Conservation (phyloP, 2,329 filamentous ascomycete genomes). For the Pseudocercospora pini-densiflorae region DNA sequence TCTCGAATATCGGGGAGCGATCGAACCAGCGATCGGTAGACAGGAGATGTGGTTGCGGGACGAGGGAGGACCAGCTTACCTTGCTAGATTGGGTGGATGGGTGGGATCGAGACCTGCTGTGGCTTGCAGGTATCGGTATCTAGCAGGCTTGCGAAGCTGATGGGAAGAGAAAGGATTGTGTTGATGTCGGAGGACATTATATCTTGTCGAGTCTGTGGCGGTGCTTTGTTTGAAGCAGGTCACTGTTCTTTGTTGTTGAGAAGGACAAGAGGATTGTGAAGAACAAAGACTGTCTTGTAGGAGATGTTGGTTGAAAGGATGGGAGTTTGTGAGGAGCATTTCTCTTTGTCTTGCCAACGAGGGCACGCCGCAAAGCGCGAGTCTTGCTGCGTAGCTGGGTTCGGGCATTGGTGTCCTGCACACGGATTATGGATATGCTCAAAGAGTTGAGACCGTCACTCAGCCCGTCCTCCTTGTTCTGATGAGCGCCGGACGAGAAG, state of each 20-base stretch:
- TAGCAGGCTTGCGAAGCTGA: background rate
- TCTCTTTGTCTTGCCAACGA: no score
- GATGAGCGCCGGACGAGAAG: no score
- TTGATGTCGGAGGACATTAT: background rate
- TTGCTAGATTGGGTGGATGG: background rate
- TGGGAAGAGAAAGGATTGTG: background rate
- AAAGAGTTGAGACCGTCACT: no score
- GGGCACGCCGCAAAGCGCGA: no score
- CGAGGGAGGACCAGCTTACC: constrained; percentile 8
- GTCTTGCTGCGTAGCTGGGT: no score
- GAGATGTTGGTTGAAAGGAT: background rate
- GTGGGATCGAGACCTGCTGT: background rate
- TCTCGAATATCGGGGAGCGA: background rate
- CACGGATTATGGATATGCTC: no score
- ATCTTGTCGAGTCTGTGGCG: background rate
- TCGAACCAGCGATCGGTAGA: background rate
- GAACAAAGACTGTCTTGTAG: no score
- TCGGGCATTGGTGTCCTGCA: no score
- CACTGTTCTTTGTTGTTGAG: background rate
- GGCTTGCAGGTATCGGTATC: background rate
- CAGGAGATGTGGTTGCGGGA: background rate
- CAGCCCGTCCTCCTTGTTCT: no score
- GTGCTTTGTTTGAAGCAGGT: background rate
- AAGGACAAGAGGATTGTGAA: background rate
- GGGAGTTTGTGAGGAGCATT: no score